Evolutionary conservation across 345 rosid genomes (phyloP).

Genomic region (Firmiana major): DNA sequence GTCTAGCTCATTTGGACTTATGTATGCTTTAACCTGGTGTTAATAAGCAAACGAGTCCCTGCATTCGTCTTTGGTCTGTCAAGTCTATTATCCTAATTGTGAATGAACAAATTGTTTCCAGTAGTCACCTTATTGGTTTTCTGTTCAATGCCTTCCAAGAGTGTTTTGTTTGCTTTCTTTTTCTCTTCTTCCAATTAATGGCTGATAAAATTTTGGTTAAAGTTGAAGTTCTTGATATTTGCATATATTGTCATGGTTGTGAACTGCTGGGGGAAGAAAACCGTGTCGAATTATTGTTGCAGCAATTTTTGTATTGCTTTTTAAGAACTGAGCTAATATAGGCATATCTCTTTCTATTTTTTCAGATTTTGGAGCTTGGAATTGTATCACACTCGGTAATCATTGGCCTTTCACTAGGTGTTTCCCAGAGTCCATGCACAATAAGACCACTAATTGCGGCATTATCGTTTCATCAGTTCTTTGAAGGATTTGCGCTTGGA

Average conservation of each 20-base stretch:
- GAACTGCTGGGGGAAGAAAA: not conserved
- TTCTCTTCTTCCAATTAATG: not conserved
- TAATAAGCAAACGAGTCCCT: not conserved
- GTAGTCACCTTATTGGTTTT: not conserved
- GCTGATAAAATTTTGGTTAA: not conserved
- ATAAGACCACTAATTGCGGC: conserved; percentile 85
- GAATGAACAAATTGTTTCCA: not conserved
- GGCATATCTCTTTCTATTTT: not conserved
- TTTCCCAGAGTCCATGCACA: conserved; percentile 80
- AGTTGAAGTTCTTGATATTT: not conserved
- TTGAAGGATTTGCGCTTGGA: conserved; percentile 95
- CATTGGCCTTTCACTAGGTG: conserved; percentile 86
- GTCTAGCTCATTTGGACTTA: not conserved
- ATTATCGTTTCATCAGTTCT: conserved; percentile 87
- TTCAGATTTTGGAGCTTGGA: conserved; percentile 88
- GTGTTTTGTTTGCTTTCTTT: not conserved
- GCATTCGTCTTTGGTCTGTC: not conserved
- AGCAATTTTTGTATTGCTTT: not conserved
- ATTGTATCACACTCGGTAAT: conserved; percentile 88
- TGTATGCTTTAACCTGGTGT: not conserved
- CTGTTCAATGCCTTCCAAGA: not conserved
- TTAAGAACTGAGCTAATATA: not conserved
- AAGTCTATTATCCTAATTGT: not conserved
- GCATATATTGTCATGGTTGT: not conserved
- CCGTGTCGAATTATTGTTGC: not conserved